A percentile compares a stretch with the other conserved stretches of the same genome.
These are phyloP conservation scores for Crithidia bombi DNA, from an alignment of 208 protist species.

Conservation along the genomic window DNA sequence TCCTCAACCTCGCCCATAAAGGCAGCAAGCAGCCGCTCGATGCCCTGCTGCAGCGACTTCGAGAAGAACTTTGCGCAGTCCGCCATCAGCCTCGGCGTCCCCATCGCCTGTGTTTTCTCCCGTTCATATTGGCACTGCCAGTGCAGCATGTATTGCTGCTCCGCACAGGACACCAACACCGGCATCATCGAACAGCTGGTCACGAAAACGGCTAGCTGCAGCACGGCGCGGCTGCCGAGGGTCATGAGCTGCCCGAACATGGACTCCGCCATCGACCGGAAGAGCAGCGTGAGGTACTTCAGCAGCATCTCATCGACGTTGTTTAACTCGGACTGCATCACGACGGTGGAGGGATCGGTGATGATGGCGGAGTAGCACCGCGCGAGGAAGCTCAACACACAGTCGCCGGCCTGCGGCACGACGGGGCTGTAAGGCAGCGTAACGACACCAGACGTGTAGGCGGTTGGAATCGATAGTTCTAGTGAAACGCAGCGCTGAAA, in stretches of 20 bases:
- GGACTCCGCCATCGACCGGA: conserved; percentile 81
- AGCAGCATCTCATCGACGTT: conserved; percentile 92
- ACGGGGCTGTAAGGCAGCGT: conserved; percentile 75
- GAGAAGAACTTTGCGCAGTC: conserved; percentile 72
- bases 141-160: conserved; percentile 88
- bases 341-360: conserved; percentile 53
- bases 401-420: conserved; percentile 69
- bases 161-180: conserved; percentile 81
- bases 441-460: conserved; percentile 49
- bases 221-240: conserved; percentile 48
- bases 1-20: conserved; percentile 65
- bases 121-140: conserved; percentile 76
- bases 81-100: conserved; percentile 68
- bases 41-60: conserved; percentile 77
- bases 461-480: conserved; percentile 62
- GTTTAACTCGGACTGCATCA: conserved; percentile 89
- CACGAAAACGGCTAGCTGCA: conserved; percentile 80
- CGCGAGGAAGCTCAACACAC: conserved; percentile 64
- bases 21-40: conserved; percentile 70
- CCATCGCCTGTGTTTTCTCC: conserved; percentile 63
- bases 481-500: conserved; percentile 65
- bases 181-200: conserved; percentile 79
- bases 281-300: conserved; percentile 88
- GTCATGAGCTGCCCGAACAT: conserved; percentile 70
- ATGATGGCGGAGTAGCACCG: conserved; percentile 82